A percentile compares a stretch with the other conserved stretches of the same genome.
Conservation (phyloP, 139 green algal species). For the Chlorella vulgaris region DNA sequence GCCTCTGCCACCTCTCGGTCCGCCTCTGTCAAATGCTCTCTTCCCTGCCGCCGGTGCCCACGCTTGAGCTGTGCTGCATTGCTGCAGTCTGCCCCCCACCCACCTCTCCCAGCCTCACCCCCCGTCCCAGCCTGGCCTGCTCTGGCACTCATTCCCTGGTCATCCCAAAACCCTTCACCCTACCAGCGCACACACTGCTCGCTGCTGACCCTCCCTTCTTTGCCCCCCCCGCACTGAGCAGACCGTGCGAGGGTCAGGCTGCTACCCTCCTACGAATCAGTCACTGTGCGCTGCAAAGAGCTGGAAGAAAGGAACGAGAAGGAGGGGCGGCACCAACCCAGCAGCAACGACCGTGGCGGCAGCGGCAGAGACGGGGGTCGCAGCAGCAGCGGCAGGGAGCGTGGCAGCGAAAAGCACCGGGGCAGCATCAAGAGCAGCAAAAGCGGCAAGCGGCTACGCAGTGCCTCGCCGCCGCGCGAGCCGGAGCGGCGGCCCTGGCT, state of each 20-base stretch:
- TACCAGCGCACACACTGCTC: too few relatives aligned
- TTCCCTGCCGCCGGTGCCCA: too few relatives aligned
- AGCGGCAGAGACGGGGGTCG: neutral
- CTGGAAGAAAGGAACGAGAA: constrained; percentile 47
- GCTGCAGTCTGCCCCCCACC: too few relatives aligned
- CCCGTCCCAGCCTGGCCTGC: too few relatives aligned
- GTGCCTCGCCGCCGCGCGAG: neutral
- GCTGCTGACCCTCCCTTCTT: neutral
- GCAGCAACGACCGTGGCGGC: neutral
- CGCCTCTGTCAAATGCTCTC: too few relatives aligned
- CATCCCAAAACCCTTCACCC: too few relatives aligned
- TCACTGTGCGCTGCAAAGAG: constrained; percentile 55
- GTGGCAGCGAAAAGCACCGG: neutral
- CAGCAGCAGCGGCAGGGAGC: constrained; percentile 18
- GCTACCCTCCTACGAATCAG: constrained; percentile 48
- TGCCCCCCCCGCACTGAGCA: constrained; percentile 2
- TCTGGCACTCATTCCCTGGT: too few relatives aligned
- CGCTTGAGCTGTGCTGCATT: too few relatives aligned
- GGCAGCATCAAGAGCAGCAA: neutral
- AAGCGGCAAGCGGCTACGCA: neutral
- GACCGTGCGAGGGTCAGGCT: constrained; percentile 57
- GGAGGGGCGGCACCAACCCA: neutral
- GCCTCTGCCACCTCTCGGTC: too few relatives aligned
- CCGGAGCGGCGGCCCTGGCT: constrained; percentile 55
- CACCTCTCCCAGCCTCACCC: too few relatives aligned